Evolutionary conservation across 768 basidiomycete genomes (phyloP), one percentile per base, ranked within the genome.

Genomic region (Mycena sanguinolenta): DNA sequence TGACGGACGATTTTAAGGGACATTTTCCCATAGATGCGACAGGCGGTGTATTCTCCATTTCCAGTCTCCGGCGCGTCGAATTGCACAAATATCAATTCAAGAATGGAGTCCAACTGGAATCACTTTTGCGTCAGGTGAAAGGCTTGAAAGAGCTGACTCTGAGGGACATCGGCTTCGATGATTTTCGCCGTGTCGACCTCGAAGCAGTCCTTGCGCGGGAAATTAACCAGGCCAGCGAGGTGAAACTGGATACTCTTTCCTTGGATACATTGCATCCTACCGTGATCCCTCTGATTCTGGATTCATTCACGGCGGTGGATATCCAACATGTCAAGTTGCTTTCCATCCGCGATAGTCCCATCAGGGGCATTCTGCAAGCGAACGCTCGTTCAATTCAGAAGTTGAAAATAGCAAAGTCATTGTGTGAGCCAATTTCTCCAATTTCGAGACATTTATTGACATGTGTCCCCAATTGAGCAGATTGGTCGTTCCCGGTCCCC

Each of bases 121-220:
- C 34, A 12, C 61, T 63, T 34, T 28, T 63, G 49, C 27, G 34
- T 36, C 25, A 21, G 23, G 50, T 6, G 13, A 38, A 19, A 27
- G 36, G 14, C 25, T 19, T 63, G 60, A 17, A 53, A 63, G 32
- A 53, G 16, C 38, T 63, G 19, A 63, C 49, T 8, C 63, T 64
- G 12, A 5, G 4, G 14, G 42, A 7, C n/a, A 23, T 57, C 13
- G 9, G 19, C 13, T 62, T 62, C 9, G 17, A 32, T 2, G 39
- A 46, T 9, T 17, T 23, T n/a, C 21, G n/a, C 16, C 5, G 4
- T 10, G 34, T 27, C 34, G 14, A 12, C n/a, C 23, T 16, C 3
- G 36, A 5, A 14, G 3, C n/a, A 7, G 3, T 2, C 27, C 14
- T 17, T 53, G 3, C 13, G 12, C 23, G 12, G 4, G 38, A 63